A percentile compares a stretch with the other conserved stretches of the same genome.
Evolutionary conservation across 805 yeast genomes (phyloP).

Genomic region (Kluyveromyces wickerhamii): DNA sequence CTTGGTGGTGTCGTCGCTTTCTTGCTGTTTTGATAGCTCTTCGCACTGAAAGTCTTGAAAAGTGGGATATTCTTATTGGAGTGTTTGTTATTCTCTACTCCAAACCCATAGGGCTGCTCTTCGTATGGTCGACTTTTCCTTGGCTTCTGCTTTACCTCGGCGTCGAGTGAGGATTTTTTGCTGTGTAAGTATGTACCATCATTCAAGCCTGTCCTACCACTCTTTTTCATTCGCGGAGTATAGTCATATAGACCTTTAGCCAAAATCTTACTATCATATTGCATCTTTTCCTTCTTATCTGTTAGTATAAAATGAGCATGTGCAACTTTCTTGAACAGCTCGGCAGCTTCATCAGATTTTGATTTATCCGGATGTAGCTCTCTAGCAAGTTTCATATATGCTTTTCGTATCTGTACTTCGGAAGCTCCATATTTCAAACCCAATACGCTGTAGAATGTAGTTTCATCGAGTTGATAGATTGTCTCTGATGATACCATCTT

Average conservation of each 20-base stretch:
- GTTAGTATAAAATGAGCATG: conserved; percentile 27
- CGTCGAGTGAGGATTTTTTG: not conserved
- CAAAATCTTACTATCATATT: conserved; percentile 17
- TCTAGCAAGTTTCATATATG: conserved; percentile 68
- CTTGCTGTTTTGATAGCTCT: conserved; percentile 18
- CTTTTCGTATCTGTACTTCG: conserved; percentile 50
- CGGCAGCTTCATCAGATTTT: conserved; percentile 31
- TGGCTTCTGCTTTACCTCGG: conserved; percentile 1
- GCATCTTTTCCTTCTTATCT: conserved; percentile 15
- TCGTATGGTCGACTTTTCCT: conserved; percentile 25
- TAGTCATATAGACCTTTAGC: conserved; percentile 16
- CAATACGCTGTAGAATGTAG: conserved; percentile 25
- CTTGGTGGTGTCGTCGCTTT: conserved; percentile 1
- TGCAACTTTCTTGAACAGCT: conserved; percentile 24
- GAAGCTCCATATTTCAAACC: conserved; percentile 22
- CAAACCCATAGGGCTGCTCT: conserved; percentile 30
- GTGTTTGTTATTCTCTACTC: conserved; percentile 10
- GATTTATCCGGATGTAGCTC: conserved; percentile 78
- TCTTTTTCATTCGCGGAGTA: conserved; percentile 6
- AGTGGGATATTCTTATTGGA: conserved; percentile 12
- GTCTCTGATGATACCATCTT: conserved; percentile 8
- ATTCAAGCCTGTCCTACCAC: conserved; percentile 1
- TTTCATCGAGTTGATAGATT: conserved; percentile 18
- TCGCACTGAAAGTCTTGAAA: conserved; percentile 23
- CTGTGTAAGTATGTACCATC: no score